Conservation (phyloP, 2,329 filamentous ascomycete genomes). For the Beauveria sp. region DNA sequence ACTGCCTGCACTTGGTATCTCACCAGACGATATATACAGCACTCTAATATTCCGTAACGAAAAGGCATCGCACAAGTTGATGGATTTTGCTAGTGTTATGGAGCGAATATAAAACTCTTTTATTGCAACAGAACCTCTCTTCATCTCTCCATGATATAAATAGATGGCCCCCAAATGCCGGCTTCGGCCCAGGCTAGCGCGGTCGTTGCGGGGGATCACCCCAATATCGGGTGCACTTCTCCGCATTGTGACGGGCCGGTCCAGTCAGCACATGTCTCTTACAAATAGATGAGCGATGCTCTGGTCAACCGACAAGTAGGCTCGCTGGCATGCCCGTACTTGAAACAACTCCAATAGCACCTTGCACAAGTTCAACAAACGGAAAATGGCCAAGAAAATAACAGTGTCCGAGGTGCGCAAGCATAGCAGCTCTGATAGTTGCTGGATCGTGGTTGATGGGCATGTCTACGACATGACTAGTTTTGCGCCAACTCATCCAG, state of each 20-base stretch:
- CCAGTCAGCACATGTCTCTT: background rate
- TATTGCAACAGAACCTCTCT: no score
- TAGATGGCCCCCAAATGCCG: background rate
- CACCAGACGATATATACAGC: no score
- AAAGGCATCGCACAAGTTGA: no score
- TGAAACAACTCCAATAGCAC: background rate
- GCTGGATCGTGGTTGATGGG: constrained; percentile 62
- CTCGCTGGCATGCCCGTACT: background rate
- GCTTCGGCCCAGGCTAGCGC: background rate
- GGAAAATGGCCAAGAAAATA: constrained; percentile 20
- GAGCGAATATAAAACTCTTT: no score
- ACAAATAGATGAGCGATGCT: background rate
- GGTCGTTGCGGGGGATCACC: background rate
- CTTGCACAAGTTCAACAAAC: background rate
- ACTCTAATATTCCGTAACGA: no score
- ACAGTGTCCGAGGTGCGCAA: constrained; percentile 35
- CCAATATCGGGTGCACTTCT: background rate
- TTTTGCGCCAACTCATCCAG: constrained; percentile 19
- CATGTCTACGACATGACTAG: constrained; percentile 50
- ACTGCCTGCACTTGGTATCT: no score
- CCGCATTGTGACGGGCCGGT: background rate
- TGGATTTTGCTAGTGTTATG: no score
- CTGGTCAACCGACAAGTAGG: background rate
- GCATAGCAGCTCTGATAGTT: constrained; percentile 39
- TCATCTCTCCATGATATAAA: no score